Base-by-base conservation (phyloP, 768 basidiomycete species). In the Lanmaoa pseudosensibilis region DNA sequence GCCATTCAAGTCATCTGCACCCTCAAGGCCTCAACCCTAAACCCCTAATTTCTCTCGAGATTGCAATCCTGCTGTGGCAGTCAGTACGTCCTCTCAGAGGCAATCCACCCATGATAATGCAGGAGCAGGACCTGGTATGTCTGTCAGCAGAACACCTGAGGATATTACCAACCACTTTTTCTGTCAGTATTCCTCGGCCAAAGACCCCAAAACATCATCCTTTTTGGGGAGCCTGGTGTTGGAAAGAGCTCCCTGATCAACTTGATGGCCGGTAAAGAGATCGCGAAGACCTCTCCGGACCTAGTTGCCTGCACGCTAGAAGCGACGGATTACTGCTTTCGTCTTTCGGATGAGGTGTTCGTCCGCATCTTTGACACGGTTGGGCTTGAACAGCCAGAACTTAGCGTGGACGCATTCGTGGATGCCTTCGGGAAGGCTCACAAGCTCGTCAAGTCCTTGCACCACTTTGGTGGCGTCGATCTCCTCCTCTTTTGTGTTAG, bases 221-320 rank as follows among this genome's bases (percentile, higher is more conserved):
- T 61, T 6, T 60, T n/a, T n/a, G n/a, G n/a, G n/a, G n/a, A n/a
- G n/a, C n/a, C n/a, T n/a, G n/a, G n/a, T n/a, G n/a, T n/a, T 2
- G 57, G 55, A 7, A 58, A 57, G 39, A 58, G 57, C 38, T 58
- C 57, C 1, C 45, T 58, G 4, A 59, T 59, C 44, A 59, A 59
- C 34, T 11, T 60, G 27, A 46, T 59, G 21, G 59, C 52, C 2
- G 52, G 44, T 0, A 15, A 2, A 2, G 25, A 51, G 7, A 33
- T 61, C 6, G 53, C 53, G 2, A 0, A 2, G 5, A 55, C 54
- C 5, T 60, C 58, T 10, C n/a, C n/a, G n/a, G n/a, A n/a, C n/a
- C n/a, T n/a, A n/a, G 25, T 46, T 3, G 25, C 25, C 46, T 61
- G 54, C 37, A 56, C 59, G 10, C 33, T 61, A 4, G 3, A 33